Evolutionary conservation across 2,329 filamentous ascomycete species (phyloP), one percentile per base, ranked within the genome.

Genomic region (Paecilomyces niveus): DNA sequence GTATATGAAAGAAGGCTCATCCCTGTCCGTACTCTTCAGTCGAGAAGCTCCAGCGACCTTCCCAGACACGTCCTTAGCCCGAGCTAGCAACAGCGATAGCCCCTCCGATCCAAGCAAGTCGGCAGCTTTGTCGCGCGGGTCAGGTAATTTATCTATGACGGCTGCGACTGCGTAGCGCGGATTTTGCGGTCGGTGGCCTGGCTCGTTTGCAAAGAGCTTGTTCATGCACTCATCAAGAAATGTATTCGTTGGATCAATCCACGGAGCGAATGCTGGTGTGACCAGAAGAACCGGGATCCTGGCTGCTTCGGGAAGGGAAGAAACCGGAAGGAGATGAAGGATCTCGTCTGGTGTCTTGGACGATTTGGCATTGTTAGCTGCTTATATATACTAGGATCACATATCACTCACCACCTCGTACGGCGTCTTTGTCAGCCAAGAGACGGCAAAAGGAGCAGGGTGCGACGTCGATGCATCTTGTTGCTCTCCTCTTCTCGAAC

Each of bases 201-300:
- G 54, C 58, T 71, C n/a, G 8, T 58, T 21, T 7, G 15, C 33
- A 18, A 61, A 69, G 8, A 74, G 54, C 33, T 63, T 64, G 52
- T 64, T 65, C 32, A 75, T 61, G 22, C 69, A 68, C 56, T 68
- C 61, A 32, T 65, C 63, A 3, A 76, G 64, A 45, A 75, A 74
- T 7, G 62, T 52, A 54, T 63, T 61, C 21, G 66, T 58, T n/a
- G 69, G 57, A 54, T 74, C 68, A 51, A 72, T 64, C 72, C 72
- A 76, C 54, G 67, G 64, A 6, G 74, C 72, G 55, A 76, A 75
- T 9, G 64, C 63, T 1, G 74, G 71, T 1, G 74, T 76, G 45
- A 70, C 68, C 54, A 77, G 67, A 22, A 76, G 58, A 39, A 77
- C 52, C 15, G 72, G 71, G 8, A 70, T 62, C 57, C 65, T 62